Evolutionary conservation across 2,329 filamentous ascomycete genomes (phyloP).

Genomic region (Torrubiella hemipterigena): DNA sequence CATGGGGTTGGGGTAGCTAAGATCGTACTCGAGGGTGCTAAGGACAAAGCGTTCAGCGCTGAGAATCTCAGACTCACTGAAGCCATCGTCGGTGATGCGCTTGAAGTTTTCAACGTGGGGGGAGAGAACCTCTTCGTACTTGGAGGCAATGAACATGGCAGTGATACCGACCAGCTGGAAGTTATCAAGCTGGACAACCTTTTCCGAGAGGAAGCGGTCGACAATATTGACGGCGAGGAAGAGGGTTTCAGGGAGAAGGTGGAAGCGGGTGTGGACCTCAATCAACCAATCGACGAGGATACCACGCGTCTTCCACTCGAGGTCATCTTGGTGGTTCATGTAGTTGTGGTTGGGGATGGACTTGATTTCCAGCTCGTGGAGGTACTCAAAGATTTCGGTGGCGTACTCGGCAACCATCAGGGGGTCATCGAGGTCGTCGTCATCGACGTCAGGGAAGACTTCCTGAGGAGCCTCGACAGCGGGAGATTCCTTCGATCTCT

Average conservation of each 20-base stretch:
- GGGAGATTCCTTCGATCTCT: conserved; percentile 45
- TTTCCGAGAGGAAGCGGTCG: conserved; percentile 89
- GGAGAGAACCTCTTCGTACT: conserved; percentile 96
- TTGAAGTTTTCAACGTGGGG: conserved; percentile 96
- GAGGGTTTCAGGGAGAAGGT: conserved; percentile 86
- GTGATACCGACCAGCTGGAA: conserved; percentile 95
- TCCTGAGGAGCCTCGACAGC: conserved; percentile 10
- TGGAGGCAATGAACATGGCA: conserved; percentile 98
- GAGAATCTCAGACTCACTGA: conserved; percentile 87
- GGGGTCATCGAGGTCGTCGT: conserved; percentile 83
- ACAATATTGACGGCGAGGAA: conserved; percentile 98
- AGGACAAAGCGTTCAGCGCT: conserved; percentile 95
- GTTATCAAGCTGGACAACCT: conserved; percentile 91
- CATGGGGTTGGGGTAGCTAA: conserved; percentile 99
- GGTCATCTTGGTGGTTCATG: conserved; percentile 86
- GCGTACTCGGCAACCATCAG: conserved; percentile 98
- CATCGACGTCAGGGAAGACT: conserved; percentile 55
- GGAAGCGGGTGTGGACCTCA: conserved; percentile 94
- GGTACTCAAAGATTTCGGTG: conserved; percentile 92
- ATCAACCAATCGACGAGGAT: conserved; percentile 98
- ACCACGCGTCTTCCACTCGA: conserved; percentile 97
- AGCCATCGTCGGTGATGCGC: conserved; percentile 92
- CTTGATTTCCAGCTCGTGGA: conserved; percentile 73
- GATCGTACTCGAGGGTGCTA: conserved; percentile 82
- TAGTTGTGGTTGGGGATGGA: conserved; percentile 80